Percentiles rank a stretch among this genome's conserved stretches.
Conservation (phyloP, 108 stramenopile species). For the Tribonema minus region DNA sequence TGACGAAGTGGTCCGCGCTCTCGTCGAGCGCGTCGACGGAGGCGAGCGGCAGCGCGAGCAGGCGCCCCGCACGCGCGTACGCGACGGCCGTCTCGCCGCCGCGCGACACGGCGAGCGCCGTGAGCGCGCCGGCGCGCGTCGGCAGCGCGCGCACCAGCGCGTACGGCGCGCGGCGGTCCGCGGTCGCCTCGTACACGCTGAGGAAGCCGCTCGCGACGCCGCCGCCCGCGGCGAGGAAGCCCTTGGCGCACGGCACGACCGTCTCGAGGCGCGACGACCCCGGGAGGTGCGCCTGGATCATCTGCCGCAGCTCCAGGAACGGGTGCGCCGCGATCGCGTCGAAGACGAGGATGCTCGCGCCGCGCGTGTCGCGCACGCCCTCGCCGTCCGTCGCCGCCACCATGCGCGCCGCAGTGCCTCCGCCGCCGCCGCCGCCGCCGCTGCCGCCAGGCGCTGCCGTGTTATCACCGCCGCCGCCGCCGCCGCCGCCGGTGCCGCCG, state of each 20-base stretch:
- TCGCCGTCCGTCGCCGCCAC: not conserved
- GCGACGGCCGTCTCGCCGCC: not conserved
- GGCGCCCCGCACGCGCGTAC: no score
- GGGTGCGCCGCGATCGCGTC: conserved; percentile 34
- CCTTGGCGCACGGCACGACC: conserved; percentile 49
- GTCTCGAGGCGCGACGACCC: conserved; percentile 32
- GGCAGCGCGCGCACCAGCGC: conserved; percentile 7
- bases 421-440: not conserved
- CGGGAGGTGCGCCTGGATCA: conserved; percentile 36
- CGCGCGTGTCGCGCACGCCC: no score
- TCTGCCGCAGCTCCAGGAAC: conserved; percentile 48
- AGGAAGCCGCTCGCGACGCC: conserved; percentile 51
- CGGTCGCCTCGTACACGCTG: conserved; percentile 47
- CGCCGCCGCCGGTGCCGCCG: not conserved
- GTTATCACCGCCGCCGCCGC: not conserved
- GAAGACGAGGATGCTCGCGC: conserved; percentile 43
- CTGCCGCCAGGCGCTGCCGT: not conserved
- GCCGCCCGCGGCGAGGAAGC: conserved; percentile 56
- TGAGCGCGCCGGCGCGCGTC: no score
- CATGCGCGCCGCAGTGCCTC: not conserved
- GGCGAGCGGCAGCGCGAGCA: no score
- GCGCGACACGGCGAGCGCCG: not conserved
- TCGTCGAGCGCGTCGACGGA: conserved; percentile 52
- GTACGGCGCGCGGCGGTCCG: conserved; percentile 41
- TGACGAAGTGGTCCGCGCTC: conserved; percentile 44